These are phyloP conservation scores for Amaranthus palmeri DNA, from an alignment of 148 eudicot species.

Conservation along the genomic window DNA sequence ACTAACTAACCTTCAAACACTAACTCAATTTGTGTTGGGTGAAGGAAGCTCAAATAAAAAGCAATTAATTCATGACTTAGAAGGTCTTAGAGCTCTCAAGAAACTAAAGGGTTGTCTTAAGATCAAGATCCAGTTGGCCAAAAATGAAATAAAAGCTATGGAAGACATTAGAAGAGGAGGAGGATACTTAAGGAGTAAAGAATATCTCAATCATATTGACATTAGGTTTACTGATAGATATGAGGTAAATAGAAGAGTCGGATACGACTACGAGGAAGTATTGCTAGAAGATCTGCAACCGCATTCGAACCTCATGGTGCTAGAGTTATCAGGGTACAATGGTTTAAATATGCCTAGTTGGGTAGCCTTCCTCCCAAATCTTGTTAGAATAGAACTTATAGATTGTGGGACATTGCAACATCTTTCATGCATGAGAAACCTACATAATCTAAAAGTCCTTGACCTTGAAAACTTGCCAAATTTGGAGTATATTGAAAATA, in stretches of 20 bases:
- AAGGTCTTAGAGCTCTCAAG: neutral
- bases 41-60: neutral
- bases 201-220: neutral
- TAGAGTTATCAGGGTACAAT: neutral
- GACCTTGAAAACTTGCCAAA: neutral
- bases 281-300: neutral
- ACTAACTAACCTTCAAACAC: neutral
- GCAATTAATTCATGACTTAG: neutral
- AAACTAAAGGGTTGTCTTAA: neutral
- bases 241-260: neutral
- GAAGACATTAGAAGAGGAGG: neutral
- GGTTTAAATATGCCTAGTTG: slow-evolving; percentile 1
- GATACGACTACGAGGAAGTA: neutral
- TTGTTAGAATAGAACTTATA: neutral
- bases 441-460: neutral
- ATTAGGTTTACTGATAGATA: neutral
- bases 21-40: neutral
- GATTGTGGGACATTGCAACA: neutral
- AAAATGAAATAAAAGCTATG: neutral
- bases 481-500: slow-evolving; percentile 9
- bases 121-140: neutral
- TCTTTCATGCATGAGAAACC: slow-evolving; percentile 4
- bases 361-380: slow-evolving; percentile 12
- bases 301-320: neutral
- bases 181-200: neutral